These are phyloP conservation scores for Cryptococcus wingfieldii DNA, from an alignment of 1,284 basidiomycete species.

Conservation along the genomic window DNA sequence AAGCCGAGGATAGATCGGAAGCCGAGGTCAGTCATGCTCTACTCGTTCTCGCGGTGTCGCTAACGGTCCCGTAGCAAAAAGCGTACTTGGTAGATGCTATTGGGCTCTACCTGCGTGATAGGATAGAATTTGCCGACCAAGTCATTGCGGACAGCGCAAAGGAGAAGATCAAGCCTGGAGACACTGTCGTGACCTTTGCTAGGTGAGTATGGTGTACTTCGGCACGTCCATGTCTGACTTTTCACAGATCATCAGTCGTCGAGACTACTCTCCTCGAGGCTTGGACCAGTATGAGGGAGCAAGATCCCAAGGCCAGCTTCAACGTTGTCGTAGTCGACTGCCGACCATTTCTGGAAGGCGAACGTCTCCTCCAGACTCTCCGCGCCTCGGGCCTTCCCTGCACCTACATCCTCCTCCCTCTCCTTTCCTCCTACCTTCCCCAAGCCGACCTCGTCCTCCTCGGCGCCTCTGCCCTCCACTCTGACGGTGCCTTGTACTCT, in stretches of 20 bases:
- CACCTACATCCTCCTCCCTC: conserved; percentile 87
- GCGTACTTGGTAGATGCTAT: conserved; percentile 77
- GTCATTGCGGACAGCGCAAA: conserved; percentile 86
- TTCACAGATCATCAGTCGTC: conserved; percentile 78
- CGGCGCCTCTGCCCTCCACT: conserved; percentile 88
- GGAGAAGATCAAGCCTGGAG: conserved; percentile 90
- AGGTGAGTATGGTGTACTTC: conserved; percentile 53
- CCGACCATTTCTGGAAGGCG: conserved; percentile 85
- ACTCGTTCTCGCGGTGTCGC: neutral
- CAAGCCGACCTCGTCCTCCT: conserved; percentile 76
- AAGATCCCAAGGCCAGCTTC: conserved; percentile 66
- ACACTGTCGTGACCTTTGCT: conserved; percentile 89
- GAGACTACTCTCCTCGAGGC: conserved; percentile 83
- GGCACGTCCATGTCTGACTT: neutral
- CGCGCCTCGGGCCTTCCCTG: conserved; percentile 72
- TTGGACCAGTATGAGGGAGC: conserved; percentile 53
- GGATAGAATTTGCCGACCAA: conserved; percentile 88
- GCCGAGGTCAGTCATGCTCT: conserved; percentile 67
- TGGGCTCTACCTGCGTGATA: conserved; percentile 87
- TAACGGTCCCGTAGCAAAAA: conserved; percentile 65
- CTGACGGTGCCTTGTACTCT: conserved; percentile 91
- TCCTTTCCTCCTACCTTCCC: conserved; percentile 76
- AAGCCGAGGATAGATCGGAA: conserved; percentile 64
- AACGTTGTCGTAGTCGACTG: conserved; percentile 94
- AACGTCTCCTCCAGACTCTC: conserved; percentile 68